Evolutionary conservation across 257 asterid species (phyloP), one percentile per base, ranked within the genome.

Genomic region (Nyctanthes arbortristis): DNA sequence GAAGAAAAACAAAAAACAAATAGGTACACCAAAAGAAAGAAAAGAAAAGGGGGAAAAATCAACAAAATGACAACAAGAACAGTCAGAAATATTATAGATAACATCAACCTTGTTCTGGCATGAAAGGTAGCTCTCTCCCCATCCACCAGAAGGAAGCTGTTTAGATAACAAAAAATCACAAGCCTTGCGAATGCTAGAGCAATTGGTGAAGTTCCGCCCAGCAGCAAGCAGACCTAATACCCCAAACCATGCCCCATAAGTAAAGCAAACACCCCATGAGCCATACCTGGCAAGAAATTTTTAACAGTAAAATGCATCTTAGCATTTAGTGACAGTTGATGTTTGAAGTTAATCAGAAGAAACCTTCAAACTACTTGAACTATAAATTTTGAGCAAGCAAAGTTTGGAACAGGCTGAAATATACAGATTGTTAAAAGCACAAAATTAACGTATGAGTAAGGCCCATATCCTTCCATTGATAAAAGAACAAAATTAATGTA

Each of bases 101-200:
- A 66, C 24, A 58, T 30, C 60, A 72, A 94, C 99, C 99, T 89
- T 86, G 83, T 91, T 82, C 82, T 89, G 96, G 74, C 96, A 87
- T 40, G 99, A 93, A 63, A 91, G 94, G 62, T 93, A 93, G 82
- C 97, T 93, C 83, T 91, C 97, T 40, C 99, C 99, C 99, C 99
- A 93, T 65, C 97, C 99, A 71, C 96, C 99, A 43, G 90, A 91
- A 68, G 95, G 84, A 55, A 87, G 86, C 75, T 93, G 96, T 65
- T 93, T 93, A 64, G 97, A 91, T 88, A 93, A 72, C 70, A 93
- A 78, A 74, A 91, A 93, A 16, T 88, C 88, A 77, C 99, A 91
- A 72, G 97, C 97, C 85, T 86, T 93, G 47, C 89, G 88, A 56
- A 93, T 76, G 61, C 84, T 73, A 65, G 89, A 66, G 85, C 87